Conservation (phyloP, 129 eudicot species). For the sunflower (Helianthus annuus) region HanXRQr2.0-SUNRISE NC_035446.2:142308599-142309098, state of each 20-base stretch:
- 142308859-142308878: slow-evolving; percentile 11
- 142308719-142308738: slow-evolving; percentile 75
- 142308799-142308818: slow-evolving; percentile 57
- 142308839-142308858: slow-evolving; percentile 55
- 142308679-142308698: slow-evolving; percentile 86
- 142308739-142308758: slow-evolving; percentile 83
- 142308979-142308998: no score
- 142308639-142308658: slow-evolving; percentile 4
- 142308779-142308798: slow-evolving; percentile 59
- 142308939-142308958: no score
- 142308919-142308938: no score
- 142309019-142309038: slow-evolving; percentile 49
- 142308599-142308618: slow-evolving; percentile 93
- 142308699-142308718: slow-evolving; percentile 56
- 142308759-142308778: slow-evolving; percentile 70
- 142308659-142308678: slow-evolving; percentile 30
- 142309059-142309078: slow-evolving; percentile 69
- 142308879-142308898: neutral
- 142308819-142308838: slow-evolving; percentile 57
- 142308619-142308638: slow-evolving; percentile 27
- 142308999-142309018: slow-evolving; percentile 50
- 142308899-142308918: neutral
- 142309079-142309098: neutral
- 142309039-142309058: slow-evolving; percentile 55
- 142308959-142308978: no score